Conservation (phyloP, 345 rosid genomes). For the Corchorus olitorius region DNA sequence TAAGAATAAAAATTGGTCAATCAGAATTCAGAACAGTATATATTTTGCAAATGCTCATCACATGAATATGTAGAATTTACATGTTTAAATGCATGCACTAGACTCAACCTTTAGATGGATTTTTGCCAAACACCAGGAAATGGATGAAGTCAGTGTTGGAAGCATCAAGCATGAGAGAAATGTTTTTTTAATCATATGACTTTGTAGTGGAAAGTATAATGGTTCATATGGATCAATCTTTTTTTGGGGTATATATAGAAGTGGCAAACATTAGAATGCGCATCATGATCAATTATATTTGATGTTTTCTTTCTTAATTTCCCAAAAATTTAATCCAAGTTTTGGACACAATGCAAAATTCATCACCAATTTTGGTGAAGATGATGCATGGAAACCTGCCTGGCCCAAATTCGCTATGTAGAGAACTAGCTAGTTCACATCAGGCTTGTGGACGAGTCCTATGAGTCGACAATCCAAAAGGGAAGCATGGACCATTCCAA, state of each 20-base stretch:
- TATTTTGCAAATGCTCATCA: no score
- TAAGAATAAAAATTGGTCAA: no score
- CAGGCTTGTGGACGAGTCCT: background rate
- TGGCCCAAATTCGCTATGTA: background rate
- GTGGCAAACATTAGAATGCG: slow-evolving; percentile 4
- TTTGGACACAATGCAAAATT: no score
- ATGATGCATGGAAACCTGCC: no score
- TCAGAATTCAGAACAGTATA: no score
- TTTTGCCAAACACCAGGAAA: background rate
- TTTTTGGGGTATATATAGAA: background rate
- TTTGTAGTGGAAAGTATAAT: background rate
- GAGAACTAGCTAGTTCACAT: background rate
- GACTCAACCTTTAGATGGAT: no score
- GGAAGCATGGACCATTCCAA: background rate
- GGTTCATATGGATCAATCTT: background rate
- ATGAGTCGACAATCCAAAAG: background rate
- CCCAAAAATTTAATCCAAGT: background rate
- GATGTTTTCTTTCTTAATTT: background rate
- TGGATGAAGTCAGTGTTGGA: background rate
- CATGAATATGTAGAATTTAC: no score
- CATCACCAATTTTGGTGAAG: no score
- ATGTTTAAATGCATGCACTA: no score
- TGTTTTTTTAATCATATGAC: background rate
- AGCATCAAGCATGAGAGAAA: background rate
- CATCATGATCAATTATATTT: background rate